phyloP scores from a whole-genome alignment of 805 yeast genomes.

The Pichia kluyveri region DNA sequence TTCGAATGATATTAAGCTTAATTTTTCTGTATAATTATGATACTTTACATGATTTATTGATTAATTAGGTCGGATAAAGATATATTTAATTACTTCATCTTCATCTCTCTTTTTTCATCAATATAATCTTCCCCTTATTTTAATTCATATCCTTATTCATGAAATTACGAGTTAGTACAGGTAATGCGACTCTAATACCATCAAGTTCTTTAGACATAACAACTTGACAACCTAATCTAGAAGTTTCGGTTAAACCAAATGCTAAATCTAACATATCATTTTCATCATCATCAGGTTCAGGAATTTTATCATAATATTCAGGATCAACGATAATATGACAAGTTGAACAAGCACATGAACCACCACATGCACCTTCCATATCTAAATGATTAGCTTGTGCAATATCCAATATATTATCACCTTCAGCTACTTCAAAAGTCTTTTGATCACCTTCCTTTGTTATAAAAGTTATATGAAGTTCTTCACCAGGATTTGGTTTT shows the following conservation, averaged over 20 bases:
- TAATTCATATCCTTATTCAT: constrained; percentile 67
- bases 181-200: constrained; percentile 90
- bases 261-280: constrained; percentile 98
- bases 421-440: constrained; percentile 80
- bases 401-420: constrained; percentile 84
- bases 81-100: not conserved
- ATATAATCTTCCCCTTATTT: constrained; percentile 8
- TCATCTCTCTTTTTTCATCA: not conserved
- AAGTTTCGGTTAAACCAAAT: constrained; percentile 93
- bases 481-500: constrained; percentile 91
- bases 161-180: constrained; percentile 94
- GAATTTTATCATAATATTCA: constrained; percentile 79
- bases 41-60: too few species aligned
- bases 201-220: constrained; percentile 83
- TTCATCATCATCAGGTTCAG: constrained; percentile 96
- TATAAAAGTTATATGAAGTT: constrained; percentile 76
- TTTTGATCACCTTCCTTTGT: constrained; percentile 85
- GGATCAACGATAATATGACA: constrained; percentile 97
- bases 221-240: constrained; percentile 92
- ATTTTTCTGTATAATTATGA: too few species aligned
- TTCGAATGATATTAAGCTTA: too few species aligned
- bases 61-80: not conserved
- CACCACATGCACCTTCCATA: constrained; percentile 98
- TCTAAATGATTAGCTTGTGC: constrained; percentile 92
- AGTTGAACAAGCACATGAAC: constrained; percentile 97